These are phyloP conservation scores for Fusarium haematococcum DNA, from an alignment of 2,329 filamentous ascomycete species.

Conservation along the genomic window DNA sequence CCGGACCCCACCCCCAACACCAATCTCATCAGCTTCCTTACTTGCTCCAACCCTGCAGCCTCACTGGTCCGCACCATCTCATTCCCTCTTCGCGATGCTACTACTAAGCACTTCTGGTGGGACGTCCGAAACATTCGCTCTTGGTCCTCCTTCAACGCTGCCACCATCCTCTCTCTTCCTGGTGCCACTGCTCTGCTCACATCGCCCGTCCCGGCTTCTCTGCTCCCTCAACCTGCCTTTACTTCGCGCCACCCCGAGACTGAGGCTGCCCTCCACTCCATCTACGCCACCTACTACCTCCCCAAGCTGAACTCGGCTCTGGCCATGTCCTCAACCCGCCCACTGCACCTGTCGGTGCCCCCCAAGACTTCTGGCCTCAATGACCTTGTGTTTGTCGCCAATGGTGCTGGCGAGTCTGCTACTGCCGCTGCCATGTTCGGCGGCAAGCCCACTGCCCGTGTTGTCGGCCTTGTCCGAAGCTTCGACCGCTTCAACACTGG, in stretches of 20 bases:
- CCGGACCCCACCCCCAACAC: constrained; percentile 67
- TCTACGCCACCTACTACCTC: constrained; percentile 83
- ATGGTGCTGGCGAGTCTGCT: constrained; percentile 66
- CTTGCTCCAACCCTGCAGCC: constrained; percentile 82
- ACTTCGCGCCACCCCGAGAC: constrained; percentile 79
- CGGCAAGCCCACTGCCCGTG: constrained; percentile 64
- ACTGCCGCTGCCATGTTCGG: constrained; percentile 66
- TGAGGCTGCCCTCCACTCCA: constrained; percentile 78
- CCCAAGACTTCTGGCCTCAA: constrained; percentile 52
- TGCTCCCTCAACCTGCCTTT: constrained; percentile 69
- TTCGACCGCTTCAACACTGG: constrained; percentile 96
- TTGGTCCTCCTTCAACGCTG: constrained; percentile 83
- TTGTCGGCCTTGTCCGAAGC: constrained; percentile 88
- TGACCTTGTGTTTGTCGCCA: constrained; percentile 75
- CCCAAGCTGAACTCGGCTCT: constrained; percentile 90
- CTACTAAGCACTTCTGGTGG: constrained; percentile 93
- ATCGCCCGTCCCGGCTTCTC: constrained; percentile 71
- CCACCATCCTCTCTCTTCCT: constrained; percentile 78
- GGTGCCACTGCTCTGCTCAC: constrained; percentile 79
- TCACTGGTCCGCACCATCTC: constrained; percentile 84
- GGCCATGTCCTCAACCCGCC: constrained; percentile 76
- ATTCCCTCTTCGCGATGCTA: constrained; percentile 73
- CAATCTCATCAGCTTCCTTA: constrained; percentile 83
- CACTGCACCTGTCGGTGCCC: constrained; percentile 65
- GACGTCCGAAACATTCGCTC: constrained; percentile 88